These are phyloP conservation scores for Sherardia arvensis DNA, from an alignment of 257 asterid species.

Conservation along the genomic window DNA sequence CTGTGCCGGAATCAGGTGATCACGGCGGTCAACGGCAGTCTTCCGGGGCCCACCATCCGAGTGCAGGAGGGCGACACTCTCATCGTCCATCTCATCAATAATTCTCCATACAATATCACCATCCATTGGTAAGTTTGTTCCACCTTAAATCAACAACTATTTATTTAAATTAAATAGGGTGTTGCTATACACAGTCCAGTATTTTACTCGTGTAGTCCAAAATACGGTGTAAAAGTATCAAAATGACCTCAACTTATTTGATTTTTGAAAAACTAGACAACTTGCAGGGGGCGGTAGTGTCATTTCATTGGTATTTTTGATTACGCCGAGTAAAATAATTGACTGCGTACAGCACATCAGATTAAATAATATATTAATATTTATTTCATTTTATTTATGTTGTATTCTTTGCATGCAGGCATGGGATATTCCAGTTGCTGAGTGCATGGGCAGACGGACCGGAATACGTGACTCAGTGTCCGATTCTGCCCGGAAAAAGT, in stretches of 20 bases:
- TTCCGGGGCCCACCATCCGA: slow-evolving; percentile 55
- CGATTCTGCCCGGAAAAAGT: slow-evolving; percentile 47
- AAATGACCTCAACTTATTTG: too few relatives aligned
- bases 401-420: slow-evolving; percentile 34
- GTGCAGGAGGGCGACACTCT: slow-evolving; percentile 64
- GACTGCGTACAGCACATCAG: too few relatives aligned
- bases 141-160: background rate
- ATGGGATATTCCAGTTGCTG: slow-evolving; percentile 49
- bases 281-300: too few relatives aligned
- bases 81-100: slow-evolving; percentile 41
- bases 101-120: slow-evolving; percentile 48
- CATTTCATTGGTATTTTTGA: too few relatives aligned
- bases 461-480: slow-evolving; percentile 52
- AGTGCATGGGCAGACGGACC: slow-evolving; percentile 85
- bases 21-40: slow-evolving; percentile 52
- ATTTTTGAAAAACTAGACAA: too few relatives aligned
- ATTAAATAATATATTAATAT: too few relatives aligned
- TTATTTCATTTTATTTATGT: too few relatives aligned
- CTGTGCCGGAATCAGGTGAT: slow-evolving; percentile 46
- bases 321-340: too few relatives aligned
- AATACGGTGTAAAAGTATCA: too few relatives aligned
- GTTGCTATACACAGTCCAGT: too few relatives aligned
- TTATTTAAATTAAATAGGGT: too few relatives aligned
- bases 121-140: slow-evolving; percentile 51
- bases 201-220: too few relatives aligned